Evolutionary conservation across 345 rosid genomes (phyloP), one percentile per base, ranked within the genome.

Genomic region (Syzygium aromaticum): DNA sequence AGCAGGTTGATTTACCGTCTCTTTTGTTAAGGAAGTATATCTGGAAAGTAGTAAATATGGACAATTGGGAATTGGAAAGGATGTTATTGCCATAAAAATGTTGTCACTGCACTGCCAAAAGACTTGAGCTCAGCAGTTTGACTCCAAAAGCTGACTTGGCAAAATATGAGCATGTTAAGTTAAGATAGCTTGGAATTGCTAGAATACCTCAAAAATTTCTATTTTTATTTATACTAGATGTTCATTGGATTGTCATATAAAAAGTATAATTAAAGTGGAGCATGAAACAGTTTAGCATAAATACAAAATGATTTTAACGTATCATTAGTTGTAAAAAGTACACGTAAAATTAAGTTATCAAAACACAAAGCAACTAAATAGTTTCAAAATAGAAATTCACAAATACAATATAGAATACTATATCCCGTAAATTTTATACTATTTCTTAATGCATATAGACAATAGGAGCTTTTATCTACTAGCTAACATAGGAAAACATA

Each of bases 161-260:
- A 61, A n/a, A n/a, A 61, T 61, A 61, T 61, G 33, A n/a, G 33
- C 8, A 61, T 61, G 30, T 13, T 61, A n/a, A n/a, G n/a, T n/a
- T n/a, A 13, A 61, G 33, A n/a, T n/a, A 7, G 73, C 73, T 13
- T 61, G 73, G 73, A 61, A 61, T 12, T 61, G 73, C 33, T 61
- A n/a, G 2, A n/a, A 6, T 61, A 61, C 73, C 1, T n/a, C 3
- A 13, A 12, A 27, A 61, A 12, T 2, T 1, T 12, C 0, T 61
- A n/a, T n/a, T 61, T 27, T 59, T 27, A 27, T 59, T 27, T 11
- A 2, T 59, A 30, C 43, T 30, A 64, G 12, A 64, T 30, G 77
- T 64, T 67, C 17, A 30, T 67, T 67, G 6, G 11, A 16, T 64
- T 8, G 43, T 16, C 22, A 30, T 15, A 30, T 64, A 15, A 64